Conservation (phyloP, 1,284 basidiomycete species). For the Phaffia rhodozyma region DNA sequence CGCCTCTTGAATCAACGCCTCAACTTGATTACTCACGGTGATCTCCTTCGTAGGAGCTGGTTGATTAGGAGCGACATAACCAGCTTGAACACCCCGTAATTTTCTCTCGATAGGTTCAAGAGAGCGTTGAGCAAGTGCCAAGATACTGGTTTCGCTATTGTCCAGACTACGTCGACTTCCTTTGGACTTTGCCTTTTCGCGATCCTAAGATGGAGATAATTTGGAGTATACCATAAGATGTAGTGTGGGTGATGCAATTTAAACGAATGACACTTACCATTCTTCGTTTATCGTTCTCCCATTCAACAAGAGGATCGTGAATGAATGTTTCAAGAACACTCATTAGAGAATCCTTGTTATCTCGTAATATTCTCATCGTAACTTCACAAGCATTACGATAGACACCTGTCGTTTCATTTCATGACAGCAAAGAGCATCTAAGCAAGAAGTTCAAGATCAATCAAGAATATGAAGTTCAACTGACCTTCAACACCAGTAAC, state of each 20-base stretch:
- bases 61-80: constrained; percentile 39
- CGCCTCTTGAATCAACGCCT: constrained; percentile 78
- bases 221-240: not conserved
- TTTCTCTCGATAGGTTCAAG: constrained; percentile 72
- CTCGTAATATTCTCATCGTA: constrained; percentile 71
- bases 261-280: constrained; percentile 26
- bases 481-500: constrained; percentile 84
- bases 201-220: constrained; percentile 8
- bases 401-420: constrained; percentile 45
- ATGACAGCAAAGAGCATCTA: constrained; percentile 1
- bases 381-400: constrained; percentile 90
- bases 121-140: constrained; percentile 55
- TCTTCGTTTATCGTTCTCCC: constrained; percentile 55
- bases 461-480: constrained; percentile 18
- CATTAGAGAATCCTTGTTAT: constrained; percentile 89
- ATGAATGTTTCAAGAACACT: constrained; percentile 94
- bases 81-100: constrained; percentile 56
- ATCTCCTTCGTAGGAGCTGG: constrained; percentile 47
- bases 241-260: not conserved
- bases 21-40: constrained; percentile 73
- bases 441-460: not conserved
- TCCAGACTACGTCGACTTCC: not conserved
- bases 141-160: constrained; percentile 35
- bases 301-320: constrained; percentile 94
- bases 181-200: constrained; percentile 8